Conservation (phyloP, 306 rosid species). For the Quercus suber region DNA sequence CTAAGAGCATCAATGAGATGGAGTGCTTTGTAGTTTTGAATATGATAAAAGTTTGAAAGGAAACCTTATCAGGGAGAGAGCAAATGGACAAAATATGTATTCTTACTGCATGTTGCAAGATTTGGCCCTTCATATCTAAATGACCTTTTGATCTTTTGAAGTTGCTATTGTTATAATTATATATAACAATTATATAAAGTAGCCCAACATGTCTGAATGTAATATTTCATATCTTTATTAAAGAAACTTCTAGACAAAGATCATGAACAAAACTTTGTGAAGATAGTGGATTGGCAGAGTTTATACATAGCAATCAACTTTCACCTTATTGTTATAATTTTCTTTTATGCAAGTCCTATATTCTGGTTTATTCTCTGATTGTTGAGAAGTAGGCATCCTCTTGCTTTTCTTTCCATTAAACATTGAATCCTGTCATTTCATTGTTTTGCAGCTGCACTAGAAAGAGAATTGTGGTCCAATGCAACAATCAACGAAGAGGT, state of each 20-base stretch:
- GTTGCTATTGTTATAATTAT: background rate
- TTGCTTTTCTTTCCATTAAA: background rate
- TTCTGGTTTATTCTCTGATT: background rate
- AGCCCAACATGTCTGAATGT: background rate
- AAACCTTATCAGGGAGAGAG: too few species aligned
- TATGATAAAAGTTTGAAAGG: too few species aligned
- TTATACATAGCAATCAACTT: background rate
- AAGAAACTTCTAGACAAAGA: background rate
- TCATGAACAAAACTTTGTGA: background rate
- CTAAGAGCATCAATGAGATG: too few species aligned
- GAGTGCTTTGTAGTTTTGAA: too few species aligned
- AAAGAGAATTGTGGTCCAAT: slow-evolving; percentile 88
- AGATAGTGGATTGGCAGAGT: background rate
- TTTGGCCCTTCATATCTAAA: background rate
- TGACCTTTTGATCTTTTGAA: background rate
- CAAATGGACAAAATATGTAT: too few species aligned
- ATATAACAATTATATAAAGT: background rate
- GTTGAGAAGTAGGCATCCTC: background rate
- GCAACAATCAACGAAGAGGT: slow-evolving; percentile 93
- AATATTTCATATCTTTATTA: background rate
- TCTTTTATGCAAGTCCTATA: background rate
- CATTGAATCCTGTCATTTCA: slow-evolving; percentile 16
- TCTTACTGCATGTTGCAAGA: background rate
- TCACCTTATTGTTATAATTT: background rate
- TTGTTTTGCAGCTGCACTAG: slow-evolving; percentile 81